Evolutionary conservation across 163 green algal genomes (phyloP), one percentile per base, ranked within the genome.

Genomic region (Chloromonas sp.): DNA sequence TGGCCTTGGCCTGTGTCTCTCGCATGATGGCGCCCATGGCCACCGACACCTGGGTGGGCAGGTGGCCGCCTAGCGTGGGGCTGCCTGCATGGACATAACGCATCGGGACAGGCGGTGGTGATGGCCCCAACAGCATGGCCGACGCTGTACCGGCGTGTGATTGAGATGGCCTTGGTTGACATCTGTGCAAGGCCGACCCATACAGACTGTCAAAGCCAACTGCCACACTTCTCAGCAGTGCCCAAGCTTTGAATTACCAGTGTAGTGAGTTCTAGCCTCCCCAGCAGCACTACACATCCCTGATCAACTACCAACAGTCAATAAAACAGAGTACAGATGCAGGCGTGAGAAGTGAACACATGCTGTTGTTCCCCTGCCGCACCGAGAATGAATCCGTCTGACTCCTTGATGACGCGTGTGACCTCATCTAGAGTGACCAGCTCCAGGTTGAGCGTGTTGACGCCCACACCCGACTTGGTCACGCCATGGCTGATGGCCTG

Each of bases 401-500:
- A 88, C 0, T 87, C 74, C 78, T 89, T 84, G 5, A 98, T 83
- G 1, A 89, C 82, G 36, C 86, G 71, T 79, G 90, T 74, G 58
- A 98, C 90, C 87, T 99, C 96, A 2, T 93, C 89, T 15, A 90
- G 79, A 0, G 81, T 88, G 0, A 82, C 86, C 78, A 92, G 70
- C 92, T 98, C 96, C 81, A 98, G 93, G 89, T 99, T 98, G 77
- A 98, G 57, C 58, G 94, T 97, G 81, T 97, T 89, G 2, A 98
- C 93, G 1, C 89, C 95, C 74, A 98, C 92, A 61, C 94, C 96
- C 14, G 93, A 91, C 86, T 96, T 96, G 71, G 91, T 94, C 77
- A 98, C 90, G 78, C 95, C 95, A 60, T 93, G 91, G 78, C 86
- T 92, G 88, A 98, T 97, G 61, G 94, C 95, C 82, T 96, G 90